phyloP scores from a whole-genome alignment of 2,329 filamentous ascomycete species.

The Monosporascus ibericus region DNA sequence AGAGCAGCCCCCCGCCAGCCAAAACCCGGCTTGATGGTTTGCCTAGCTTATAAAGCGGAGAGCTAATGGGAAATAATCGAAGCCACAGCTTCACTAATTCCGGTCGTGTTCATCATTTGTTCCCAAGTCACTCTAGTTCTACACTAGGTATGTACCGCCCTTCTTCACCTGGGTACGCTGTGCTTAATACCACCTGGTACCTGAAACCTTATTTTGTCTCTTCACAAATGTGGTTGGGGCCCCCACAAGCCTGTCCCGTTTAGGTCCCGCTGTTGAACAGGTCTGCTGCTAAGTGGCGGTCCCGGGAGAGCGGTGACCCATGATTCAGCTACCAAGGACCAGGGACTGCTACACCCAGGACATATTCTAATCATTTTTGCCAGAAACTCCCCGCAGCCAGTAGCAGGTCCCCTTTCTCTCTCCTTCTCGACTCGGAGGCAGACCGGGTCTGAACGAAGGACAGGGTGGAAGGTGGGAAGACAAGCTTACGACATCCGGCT shows the following conservation, averaged over 20 bases:
- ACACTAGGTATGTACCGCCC: neutral
- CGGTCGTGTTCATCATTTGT: neutral
- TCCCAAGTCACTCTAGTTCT: neutral
- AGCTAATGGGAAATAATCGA: neutral
- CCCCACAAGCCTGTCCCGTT: neutral
- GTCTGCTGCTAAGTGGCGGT: neutral
- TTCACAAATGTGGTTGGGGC: neutral
- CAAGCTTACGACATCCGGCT: neutral
- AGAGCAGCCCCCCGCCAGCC: neutral
- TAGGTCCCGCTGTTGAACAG: neutral
- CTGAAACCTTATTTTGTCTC: neutral
- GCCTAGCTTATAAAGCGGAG: neutral
- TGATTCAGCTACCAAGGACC: neutral
- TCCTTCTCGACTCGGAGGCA: neutral
- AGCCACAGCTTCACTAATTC: neutral
- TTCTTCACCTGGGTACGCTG: neutral
- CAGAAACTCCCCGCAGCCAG: neutral
- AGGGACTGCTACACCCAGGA: neutral
- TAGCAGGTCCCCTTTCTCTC: neutral
- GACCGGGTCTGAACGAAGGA: neutral
- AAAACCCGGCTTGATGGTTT: neutral
- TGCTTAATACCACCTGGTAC: neutral
- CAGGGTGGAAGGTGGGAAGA: neutral
- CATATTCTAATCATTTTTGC: neutral
- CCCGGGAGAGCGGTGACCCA: neutral